These are phyloP conservation scores for Pleoardoris graminearum DNA, from an alignment of 2,329 filamentous ascomycete genomes.

Conservation along the genomic window DNA sequence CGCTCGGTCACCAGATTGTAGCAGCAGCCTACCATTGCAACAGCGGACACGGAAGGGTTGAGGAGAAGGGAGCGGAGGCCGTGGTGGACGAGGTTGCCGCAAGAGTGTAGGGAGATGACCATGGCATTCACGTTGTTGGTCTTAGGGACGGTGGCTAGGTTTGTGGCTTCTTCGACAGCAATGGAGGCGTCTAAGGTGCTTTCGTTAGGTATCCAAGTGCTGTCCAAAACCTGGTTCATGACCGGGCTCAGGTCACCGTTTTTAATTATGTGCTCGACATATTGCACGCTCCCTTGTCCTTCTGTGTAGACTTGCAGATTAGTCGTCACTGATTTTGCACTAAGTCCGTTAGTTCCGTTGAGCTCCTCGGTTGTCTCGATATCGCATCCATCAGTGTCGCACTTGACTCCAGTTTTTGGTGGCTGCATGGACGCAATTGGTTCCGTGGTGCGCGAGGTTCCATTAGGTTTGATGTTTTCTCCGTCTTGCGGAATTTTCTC, in stretches of 20 bases:
- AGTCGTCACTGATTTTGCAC: conserved; percentile 29
- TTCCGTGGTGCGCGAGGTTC: neutral
- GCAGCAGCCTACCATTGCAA: conserved; percentile 96
- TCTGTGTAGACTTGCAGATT: conserved; percentile 53
- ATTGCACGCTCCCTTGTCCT: conserved; percentile 72
- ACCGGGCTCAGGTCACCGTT: conserved; percentile 72
- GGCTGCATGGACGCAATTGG: neutral
- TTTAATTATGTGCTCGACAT: conserved; percentile 74
- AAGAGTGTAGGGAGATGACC: conserved; percentile 95
- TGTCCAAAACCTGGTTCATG: conserved; percentile 62
- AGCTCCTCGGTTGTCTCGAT: neutral
- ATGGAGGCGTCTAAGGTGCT: conserved; percentile 30
- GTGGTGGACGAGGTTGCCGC: conserved; percentile 95
- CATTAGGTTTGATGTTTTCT: neutral
- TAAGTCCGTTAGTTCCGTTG: neutral
- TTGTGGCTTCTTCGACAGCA: conserved; percentile 24
- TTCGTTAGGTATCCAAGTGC: conserved; percentile 33
- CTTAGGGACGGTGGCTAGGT: conserved; percentile 36
- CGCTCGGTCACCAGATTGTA: conserved; percentile 95
- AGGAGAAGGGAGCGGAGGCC: conserved; percentile 83
- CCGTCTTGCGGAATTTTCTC: neutral
- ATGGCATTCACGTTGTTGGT: conserved; percentile 60
- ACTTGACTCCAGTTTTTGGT: conserved; percentile 9
- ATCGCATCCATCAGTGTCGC: conserved; percentile 20
- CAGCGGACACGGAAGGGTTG: conserved; percentile 82